Percentiles rank a stretch among this genome's conserved stretches.
Evolutionary conservation across 495 filamentous ascomycete species (phyloP).

Genomic region (Patellaria atrata): DNA sequence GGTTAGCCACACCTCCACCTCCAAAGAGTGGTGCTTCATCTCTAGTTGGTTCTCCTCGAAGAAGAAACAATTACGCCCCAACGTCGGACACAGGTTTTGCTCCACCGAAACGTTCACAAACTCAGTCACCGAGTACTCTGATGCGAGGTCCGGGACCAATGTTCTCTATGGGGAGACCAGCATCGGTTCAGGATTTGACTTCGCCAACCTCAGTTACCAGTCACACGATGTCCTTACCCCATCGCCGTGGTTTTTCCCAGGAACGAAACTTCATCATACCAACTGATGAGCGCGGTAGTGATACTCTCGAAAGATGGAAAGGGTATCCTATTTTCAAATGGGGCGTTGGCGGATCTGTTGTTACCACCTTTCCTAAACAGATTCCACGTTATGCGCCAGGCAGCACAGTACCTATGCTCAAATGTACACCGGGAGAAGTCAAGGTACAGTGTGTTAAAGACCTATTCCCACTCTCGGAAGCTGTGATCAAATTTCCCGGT

Average conservation of each 20-base stretch:
- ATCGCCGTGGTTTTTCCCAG: conserved; percentile 26
- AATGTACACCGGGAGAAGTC: conserved; percentile 73
- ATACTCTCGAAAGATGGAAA: conserved; percentile 77
- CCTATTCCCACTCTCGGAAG: conserved; percentile 50
- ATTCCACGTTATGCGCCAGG: conserved; percentile 73
- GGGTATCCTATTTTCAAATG: conserved; percentile 75
- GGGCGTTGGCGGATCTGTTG: conserved; percentile 70
- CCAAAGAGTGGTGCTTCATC: conserved; percentile 24
- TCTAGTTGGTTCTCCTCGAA: conserved; percentile 38
- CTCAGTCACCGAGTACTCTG: conserved; percentile 59
- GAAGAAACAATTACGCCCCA: conserved; percentile 23
- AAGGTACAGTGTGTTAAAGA: conserved; percentile 58
- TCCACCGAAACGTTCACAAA: conserved; percentile 63
- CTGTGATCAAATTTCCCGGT: conserved; percentile 70
- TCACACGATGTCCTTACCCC: conserved; percentile 17
- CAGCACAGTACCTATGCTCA: conserved; percentile 56
- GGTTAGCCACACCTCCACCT: conserved; percentile 18
- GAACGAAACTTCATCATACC: conserved; percentile 38
- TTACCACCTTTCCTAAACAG: conserved; percentile 78
- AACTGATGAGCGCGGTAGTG: conserved; percentile 62
- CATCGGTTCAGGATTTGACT: conserved; percentile 46
- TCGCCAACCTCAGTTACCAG: conserved; percentile 30
- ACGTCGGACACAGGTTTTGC: conserved; percentile 20
- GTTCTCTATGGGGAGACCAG: conserved; percentile 42
- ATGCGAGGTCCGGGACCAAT: conserved; percentile 37